phyloP scores from a whole-genome alignment of 768 basidiomycete genomes.

The Piloderma croceum region DNA sequence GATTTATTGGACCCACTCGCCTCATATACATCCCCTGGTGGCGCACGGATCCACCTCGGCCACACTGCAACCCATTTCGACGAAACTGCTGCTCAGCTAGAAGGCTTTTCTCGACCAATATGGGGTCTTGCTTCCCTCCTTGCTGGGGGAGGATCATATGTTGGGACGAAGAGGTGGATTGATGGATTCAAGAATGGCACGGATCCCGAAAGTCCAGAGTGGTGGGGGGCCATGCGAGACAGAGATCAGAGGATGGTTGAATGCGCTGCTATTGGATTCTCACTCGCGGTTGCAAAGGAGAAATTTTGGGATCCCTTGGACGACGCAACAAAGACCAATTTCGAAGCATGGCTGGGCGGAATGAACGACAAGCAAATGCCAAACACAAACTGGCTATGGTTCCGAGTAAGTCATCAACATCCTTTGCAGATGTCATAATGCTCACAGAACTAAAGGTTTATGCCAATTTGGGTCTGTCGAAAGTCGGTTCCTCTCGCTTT shows the following conservation, averaged over 20 bases:
- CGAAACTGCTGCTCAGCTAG: constrained; percentile 64
- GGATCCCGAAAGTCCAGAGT: constrained; percentile 53
- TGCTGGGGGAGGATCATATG: constrained; percentile 57
- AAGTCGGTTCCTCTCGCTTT: constrained; percentile 53
- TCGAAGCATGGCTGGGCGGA: constrained; percentile 63
- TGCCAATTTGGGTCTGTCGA: constrained; percentile 65
- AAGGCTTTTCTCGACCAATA: constrained; percentile 71
- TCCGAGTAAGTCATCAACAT: constrained; percentile 42
- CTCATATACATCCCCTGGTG: constrained; percentile 65
- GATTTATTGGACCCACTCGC: constrained; percentile 62
- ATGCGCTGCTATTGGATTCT: constrained; percentile 71
- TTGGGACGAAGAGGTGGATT: constrained; percentile 56
- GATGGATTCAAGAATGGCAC: constrained; percentile 63
- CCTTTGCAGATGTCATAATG: constrained; percentile 1
- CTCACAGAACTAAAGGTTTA: constrained; percentile 44
- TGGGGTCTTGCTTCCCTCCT: constrained; percentile 70
- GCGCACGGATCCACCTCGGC: constrained; percentile 64
- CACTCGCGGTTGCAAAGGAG: constrained; percentile 59
- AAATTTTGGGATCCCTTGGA: constrained; percentile 59
- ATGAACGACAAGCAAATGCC: constrained; percentile 84
- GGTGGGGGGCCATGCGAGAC: constrained; percentile 71
- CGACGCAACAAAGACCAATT: constrained; percentile 45
- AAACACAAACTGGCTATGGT: constrained; percentile 83
- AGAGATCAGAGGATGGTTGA: constrained; percentile 82
- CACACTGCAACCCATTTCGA: constrained; percentile 71